Evolutionary conservation across 1,284 basidiomycete genomes (phyloP), one percentile per base, ranked within the genome.

Genomic region (Tilletia setariae): DNA sequence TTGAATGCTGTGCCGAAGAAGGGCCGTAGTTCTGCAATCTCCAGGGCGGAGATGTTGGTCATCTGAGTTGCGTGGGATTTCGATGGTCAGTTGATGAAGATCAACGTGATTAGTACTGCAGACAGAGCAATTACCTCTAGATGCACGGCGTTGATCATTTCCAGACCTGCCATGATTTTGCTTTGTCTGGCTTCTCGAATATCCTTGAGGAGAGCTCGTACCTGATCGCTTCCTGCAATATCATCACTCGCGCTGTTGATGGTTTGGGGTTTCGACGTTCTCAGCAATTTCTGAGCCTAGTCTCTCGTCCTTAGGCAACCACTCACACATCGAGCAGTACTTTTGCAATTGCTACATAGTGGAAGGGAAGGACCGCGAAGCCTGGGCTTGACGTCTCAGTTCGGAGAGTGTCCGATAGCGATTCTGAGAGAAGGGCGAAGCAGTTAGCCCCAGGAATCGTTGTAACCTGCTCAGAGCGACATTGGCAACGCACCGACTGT

Each of bases 171-270:
- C 70, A 94, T 85, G 83, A 91, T 90, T 83, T 98, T 98, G 32
- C 92, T 90, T 83, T 98, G 95, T 56, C 95, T 87, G 19, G 91
- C 91, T 84, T 98, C 94, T 19, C 93, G 90, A 42, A 98, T 86
- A 81, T 97, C 94, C 83, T 98, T 95, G 49, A 98, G 86, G 1
- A 98, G 83, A 1, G 89, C 88, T 1, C 93, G 88, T 19, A 98
- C 85, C 72, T 88, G 89, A 67, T 93, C 92, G 0, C 93, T 88
- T 64, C 89, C 88, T 63, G 89, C 87, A 1, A 98, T 84, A 76
- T 98, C 94, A 79, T 98, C 94, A 7, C 91, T 86, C 0, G 95
- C 94, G 0, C 94, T 97, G 76, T 16, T 19, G 25, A 40, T n/a
- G 63, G 28, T 53, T 51, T 1, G 40, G 30, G 35, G 11, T 40